Percentiles rank a stretch among this genome's conserved stretches.
Evolutionary conservation across 441 rosid species (phyloP).

Genomic region (Adansonia gregorii): DNA sequence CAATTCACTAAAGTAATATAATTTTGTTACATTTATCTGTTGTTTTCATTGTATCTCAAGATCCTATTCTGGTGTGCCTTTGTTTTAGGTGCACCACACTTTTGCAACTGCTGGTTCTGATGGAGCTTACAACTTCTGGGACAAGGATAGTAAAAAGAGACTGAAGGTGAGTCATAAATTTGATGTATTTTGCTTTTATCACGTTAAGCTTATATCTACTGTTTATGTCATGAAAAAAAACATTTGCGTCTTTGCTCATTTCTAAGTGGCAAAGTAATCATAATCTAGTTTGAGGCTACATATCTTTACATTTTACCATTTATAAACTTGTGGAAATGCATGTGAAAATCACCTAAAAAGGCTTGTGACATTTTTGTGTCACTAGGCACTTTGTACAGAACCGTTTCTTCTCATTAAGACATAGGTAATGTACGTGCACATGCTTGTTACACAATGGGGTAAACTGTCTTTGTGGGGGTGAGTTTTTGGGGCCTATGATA

Average conservation of each 20-base stretch:
- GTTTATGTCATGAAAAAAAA: background rate
- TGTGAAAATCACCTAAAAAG: background rate
- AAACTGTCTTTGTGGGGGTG: background rate
- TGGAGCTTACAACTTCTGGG: slow-evolving; percentile 96
- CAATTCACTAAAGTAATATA: background rate
- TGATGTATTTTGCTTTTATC: background rate
- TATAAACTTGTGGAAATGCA: background rate
- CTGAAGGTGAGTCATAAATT: slow-evolving; percentile 60
- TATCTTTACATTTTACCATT: background rate
- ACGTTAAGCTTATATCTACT: background rate
- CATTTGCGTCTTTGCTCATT: background rate
- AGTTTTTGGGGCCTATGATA: background rate
- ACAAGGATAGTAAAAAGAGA: slow-evolving; percentile 94
- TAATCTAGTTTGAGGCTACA: background rate
- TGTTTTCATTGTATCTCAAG: background rate
- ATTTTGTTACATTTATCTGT: background rate
- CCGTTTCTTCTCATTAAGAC: background rate
- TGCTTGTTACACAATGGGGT: background rate
- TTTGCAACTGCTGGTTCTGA: slow-evolving; percentile 98
- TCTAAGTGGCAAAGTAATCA: background rate
- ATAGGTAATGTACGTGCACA: background rate
- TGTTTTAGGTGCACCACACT: slow-evolving; percentile 74
- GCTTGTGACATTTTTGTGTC: background rate
- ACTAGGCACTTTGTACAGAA: background rate
- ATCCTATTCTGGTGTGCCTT: slow-evolving; percentile 22